Evolutionary conservation across 1,284 basidiomycete genomes (phyloP), one percentile per base, ranked within the genome.

Genomic region (Rhodofomes roseus): DNA sequence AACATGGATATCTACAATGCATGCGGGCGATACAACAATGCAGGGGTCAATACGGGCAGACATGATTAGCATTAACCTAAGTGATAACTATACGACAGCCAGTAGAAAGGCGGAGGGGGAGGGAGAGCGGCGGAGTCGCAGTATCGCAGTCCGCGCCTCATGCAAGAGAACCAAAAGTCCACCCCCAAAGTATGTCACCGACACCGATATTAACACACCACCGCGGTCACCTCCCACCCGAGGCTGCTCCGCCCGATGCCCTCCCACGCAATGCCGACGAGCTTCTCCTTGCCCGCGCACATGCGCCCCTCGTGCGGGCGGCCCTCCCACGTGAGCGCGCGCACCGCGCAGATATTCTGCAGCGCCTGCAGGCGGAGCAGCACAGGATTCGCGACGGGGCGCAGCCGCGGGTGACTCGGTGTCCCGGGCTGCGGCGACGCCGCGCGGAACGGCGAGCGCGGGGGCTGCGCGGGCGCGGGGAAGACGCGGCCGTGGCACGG

Each of bases 351-450:
- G 20, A 79, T 66, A 64, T 86, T 86, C 65, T 83, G 80, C 65
- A 84, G 69, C 20, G 86, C 85, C 67, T 77, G 79, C 46, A 87
- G 68, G 2, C 85, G 76, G 54, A 87, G 74, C 60, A 80, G 75
- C 44, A 82, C 77, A 2, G 85, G 85, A 64, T 88, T 87, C 53
- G 81, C 81, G 2, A 87, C 77, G 2, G 81, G 80, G 7, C 85
- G 76, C 62, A 83, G 57, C 53, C 71, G 69, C 44, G 65, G 63
- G 27, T 60, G 57, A 34, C 59, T 60, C 20, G 62, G 58, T 37
- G 59, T 29, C 25, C 54, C 46, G 54, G 65, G 25, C 36, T 63
- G 65, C 18, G 57, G 55, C 39, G 56, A 59, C 11, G 59, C 56
- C 18, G 61, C 58, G 41, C 69, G 68, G 65, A 68, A 70, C 4